Conservation (phyloP, 495 filamentous ascomycete species). For the Parathielavia hyrcaniae region DNA sequence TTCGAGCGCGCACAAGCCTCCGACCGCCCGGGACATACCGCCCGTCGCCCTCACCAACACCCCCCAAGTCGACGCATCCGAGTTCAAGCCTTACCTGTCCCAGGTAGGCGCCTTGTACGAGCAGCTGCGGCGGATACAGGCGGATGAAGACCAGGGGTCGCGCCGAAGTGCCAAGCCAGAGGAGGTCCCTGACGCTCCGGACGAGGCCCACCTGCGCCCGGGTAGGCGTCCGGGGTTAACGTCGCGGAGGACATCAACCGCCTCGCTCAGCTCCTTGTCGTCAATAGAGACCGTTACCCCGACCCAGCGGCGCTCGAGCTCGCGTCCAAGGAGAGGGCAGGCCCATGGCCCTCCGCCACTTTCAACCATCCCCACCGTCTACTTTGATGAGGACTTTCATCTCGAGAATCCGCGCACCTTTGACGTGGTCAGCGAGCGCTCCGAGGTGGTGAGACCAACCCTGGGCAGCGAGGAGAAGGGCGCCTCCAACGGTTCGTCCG, state of each 20-base stretch:
- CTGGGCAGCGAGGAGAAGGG: slow-evolving; percentile 52
- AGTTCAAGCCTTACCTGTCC: slow-evolving; percentile 76
- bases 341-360: slow-evolving; percentile 70
- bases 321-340: slow-evolving; percentile 44
- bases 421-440: slow-evolving; percentile 92
- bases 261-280: slow-evolving; percentile 44
- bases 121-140: slow-evolving; percentile 70
- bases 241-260: slow-evolving; percentile 42
- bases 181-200: slow-evolving; percentile 43
- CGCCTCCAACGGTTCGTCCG: slow-evolving; percentile 54
- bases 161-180: slow-evolving; percentile 44
- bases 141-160: slow-evolving; percentile 53
- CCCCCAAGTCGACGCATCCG: slow-evolving; percentile 66
- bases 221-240: slow-evolving; percentile 36
- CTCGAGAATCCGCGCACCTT: slow-evolving; percentile 95
- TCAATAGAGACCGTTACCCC: slow-evolving; percentile 44
- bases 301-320: slow-evolving; percentile 47
- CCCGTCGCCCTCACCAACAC: slow-evolving; percentile 91
- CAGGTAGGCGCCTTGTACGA: slow-evolving; percentile 79
- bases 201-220: slow-evolving; percentile 43
- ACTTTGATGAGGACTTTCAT: slow-evolving; percentile 92
- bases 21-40: slow-evolving; percentile 88
- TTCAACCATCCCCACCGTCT: slow-evolving; percentile 85
- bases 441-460: slow-evolving; percentile 74
- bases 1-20: slow-evolving; percentile 66